Evolutionary conservation across 164 flowering plant genomes (phyloP).

Genomic region (Platanus orientalis): DNA sequence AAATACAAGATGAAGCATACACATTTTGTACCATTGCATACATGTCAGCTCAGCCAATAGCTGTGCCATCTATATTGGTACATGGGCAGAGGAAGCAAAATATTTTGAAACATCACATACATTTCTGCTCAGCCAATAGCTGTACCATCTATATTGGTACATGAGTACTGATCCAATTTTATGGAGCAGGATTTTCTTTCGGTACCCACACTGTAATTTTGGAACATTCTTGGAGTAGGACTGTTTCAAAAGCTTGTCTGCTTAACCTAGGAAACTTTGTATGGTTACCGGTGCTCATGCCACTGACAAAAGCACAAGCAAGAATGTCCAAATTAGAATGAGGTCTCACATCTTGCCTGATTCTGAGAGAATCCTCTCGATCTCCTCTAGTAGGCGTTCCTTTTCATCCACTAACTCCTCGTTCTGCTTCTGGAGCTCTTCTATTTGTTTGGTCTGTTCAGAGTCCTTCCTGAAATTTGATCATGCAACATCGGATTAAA

Average conservation of each 20-base stretch:
- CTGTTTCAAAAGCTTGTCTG: not conserved
- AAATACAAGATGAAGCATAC: too few relatives aligned
- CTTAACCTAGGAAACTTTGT: too few relatives aligned
- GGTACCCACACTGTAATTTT: not conserved
- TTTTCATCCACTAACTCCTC: slow-evolving; percentile 60
- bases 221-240: not conserved
- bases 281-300: too few relatives aligned
- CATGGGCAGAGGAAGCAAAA: too few relatives aligned
- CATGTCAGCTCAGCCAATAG: too few relatives aligned
- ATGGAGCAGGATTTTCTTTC: not conserved
- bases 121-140: not conserved
- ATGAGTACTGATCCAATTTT: not conserved
- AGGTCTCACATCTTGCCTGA: slow-evolving; percentile 35
- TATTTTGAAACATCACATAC: not conserved
- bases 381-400: slow-evolving; percentile 70
- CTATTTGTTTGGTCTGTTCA: slow-evolving; percentile 84
- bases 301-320: not conserved
- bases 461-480: slow-evolving; percentile 69
- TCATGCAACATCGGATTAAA: not conserved
- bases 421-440: slow-evolving; percentile 73
- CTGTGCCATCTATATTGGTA: too few relatives aligned
- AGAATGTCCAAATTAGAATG: not conserved
- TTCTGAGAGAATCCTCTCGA: slow-evolving; percentile 56
- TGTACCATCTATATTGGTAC: not conserved
- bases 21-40: too few relatives aligned